Evolutionary conservation across 2,329 filamentous ascomycete species (phyloP), one percentile per base, ranked within the genome.

Genomic region (Fusarium piperis): DNA sequence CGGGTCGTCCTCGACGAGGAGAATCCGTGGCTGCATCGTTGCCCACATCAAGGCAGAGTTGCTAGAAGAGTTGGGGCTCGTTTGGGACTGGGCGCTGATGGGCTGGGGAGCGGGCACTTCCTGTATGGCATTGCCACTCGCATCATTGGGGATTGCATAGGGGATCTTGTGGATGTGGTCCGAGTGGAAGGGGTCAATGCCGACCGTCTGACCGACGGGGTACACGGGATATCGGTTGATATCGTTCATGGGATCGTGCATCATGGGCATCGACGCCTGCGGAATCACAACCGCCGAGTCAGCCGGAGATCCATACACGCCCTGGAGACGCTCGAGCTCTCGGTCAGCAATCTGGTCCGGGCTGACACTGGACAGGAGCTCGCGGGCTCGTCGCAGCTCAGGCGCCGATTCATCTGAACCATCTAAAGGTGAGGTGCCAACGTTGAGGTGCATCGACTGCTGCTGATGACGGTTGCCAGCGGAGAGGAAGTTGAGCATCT

Each of bases 81-180:
- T 44, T 18, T 74, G 64, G 10, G 70, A 64, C 35, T 67, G 63
- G 41, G 60, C 76, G 64, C 72, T 80, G 70, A 78, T 78, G 38
- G 76, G 74, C 20, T 79, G 76, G 16, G 84, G 81, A n/a, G 83
- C 78, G 67, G 83, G 80, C 61, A 86, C 81, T 18, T 81, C 79
- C 55, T 83, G 79, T 74, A 77, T 69, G 30, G 72, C 67, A 44
- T 74, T 75, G 33, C 70, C 73, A 51, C 79, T 84, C 3, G 85
- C 83, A 57, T 86, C 85, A 64, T 92, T 94, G 3, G 93, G 86
- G 16, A 84, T 81, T 89, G 94, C 82, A 78, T 97, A 98, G 0
- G 95, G 94, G 62, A 98, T 97, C 79, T 97, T 97, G 83, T 95
- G 91, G 78, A 98, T 94, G 78, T 98, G 94, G 76, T 98, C 95